Percentiles rank a stretch among this genome's conserved stretches.
Evolutionary conservation across 306 rosid species (phyloP).

Genomic region (Fragaria iinumae): DNA sequence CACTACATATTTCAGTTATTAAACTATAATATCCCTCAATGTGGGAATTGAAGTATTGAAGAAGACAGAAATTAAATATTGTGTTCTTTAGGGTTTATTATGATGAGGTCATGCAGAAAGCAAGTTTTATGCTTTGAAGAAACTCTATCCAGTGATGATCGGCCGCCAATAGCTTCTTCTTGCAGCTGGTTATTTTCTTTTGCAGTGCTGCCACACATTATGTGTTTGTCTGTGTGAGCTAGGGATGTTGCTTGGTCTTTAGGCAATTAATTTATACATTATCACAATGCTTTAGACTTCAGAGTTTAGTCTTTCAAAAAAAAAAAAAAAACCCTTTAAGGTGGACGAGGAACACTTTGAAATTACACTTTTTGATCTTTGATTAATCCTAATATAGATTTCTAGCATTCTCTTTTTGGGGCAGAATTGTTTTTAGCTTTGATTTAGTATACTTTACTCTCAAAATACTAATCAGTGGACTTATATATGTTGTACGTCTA

Average conservation of each 20-base stretch:
- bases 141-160: conserved; percentile 5
- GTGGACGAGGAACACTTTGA: background rate
- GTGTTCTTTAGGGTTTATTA: background rate
- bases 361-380: background rate
- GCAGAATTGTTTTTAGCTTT: background rate
- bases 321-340: background rate
- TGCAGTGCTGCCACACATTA: conserved; percentile 24
- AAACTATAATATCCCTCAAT: background rate
- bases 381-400: background rate
- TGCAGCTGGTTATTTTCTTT: conserved; percentile 10
- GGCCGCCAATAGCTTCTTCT: conserved; percentile 1
- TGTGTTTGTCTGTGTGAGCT: conserved; percentile 1
- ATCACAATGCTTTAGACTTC: background rate
- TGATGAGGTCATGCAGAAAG: conserved; percentile 12
- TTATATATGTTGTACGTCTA: background rate
- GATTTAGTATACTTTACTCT: background rate
- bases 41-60: conserved; percentile 5
- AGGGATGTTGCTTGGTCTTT: background rate
- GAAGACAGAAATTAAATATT: background rate
- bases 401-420: background rate
- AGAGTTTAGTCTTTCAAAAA: background rate
- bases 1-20: background rate
- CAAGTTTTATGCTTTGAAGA: conserved; percentile 14
- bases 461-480: background rate
- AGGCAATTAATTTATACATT: background rate